A percentile compares a stretch with the other conserved stretches of the same genome.
Conservation (phyloP, 768 basidiomycete genomes). For the Amanita rubescens region DNA sequence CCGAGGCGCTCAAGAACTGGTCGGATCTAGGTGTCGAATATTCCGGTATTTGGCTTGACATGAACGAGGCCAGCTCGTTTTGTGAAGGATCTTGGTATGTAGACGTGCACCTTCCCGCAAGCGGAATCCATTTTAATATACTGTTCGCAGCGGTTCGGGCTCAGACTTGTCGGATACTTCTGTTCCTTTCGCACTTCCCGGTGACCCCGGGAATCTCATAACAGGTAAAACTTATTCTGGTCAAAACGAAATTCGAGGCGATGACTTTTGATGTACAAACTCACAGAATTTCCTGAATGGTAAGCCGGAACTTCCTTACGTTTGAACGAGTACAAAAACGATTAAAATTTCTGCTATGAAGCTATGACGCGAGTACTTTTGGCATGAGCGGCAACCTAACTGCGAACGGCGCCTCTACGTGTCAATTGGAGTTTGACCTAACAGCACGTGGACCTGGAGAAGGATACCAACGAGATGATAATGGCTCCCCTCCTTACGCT, state of each 20-base stretch:
- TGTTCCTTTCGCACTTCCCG: conserved; percentile 47
- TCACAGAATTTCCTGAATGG: conserved; percentile 63
- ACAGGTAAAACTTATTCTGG: conserved; percentile 18
- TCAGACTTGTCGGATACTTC: conserved; percentile 48
- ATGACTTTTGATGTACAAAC: conserved; percentile 1
- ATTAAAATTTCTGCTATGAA: conserved; percentile 16
- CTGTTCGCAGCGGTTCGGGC: conserved; percentile 40
- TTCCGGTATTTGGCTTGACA: conserved; percentile 28
- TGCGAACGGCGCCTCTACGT: conserved; percentile 57
- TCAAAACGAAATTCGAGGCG: background rate
- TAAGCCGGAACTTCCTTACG: conserved; percentile 18
- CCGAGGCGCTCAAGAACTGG: conserved; percentile 25
- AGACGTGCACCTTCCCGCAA: no score
- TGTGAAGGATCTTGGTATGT: conserved; percentile 28
- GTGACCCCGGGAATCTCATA: conserved; percentile 44
- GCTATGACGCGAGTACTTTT: conserved; percentile 54
- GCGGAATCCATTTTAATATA: no score
- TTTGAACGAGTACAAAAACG: background rate
- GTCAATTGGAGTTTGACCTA: conserved; percentile 21
- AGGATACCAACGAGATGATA: conserved; percentile 35
- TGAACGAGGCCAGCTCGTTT: conserved; percentile 29
- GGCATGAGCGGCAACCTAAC: conserved; percentile 73
- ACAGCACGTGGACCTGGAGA: conserved; percentile 43
- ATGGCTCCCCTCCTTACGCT: conserved; percentile 53
- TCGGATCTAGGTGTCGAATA: conserved; percentile 21